Conservation (phyloP, 83 land plant species). For the Thuja plicata region DNA sequence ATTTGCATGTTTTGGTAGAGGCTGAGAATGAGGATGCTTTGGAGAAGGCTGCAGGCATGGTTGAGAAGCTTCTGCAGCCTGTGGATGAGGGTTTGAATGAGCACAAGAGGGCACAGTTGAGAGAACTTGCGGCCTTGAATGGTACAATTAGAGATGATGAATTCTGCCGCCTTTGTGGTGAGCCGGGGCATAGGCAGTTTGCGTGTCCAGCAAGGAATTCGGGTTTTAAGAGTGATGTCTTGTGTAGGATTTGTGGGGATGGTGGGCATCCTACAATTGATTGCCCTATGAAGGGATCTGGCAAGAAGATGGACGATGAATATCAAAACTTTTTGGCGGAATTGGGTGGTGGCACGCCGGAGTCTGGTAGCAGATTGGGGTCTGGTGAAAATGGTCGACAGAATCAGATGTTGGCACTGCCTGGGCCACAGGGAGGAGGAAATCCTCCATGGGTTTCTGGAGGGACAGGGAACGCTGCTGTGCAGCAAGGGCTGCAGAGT, state of each 20-base stretch:
- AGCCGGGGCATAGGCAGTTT: slow-evolving; percentile 74
- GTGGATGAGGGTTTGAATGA: slow-evolving; percentile 79
- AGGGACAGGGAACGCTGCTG: neutral
- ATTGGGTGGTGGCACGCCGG: slow-evolving; percentile 47
- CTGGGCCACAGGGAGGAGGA: slow-evolving; percentile 14
- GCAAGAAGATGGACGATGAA: slow-evolving; percentile 85
- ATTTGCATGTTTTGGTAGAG: slow-evolving; percentile 81
- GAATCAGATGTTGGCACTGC: slow-evolving; percentile 23
- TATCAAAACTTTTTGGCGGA: slow-evolving; percentile 82
- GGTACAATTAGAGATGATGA: slow-evolving; percentile 80
- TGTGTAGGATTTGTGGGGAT: slow-evolving; percentile 79
- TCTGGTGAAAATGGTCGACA: slow-evolving; percentile 14
- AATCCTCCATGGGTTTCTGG: slow-evolving; percentile 55
- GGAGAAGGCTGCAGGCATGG: slow-evolving; percentile 75
- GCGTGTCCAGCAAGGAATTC: slow-evolving; percentile 60
- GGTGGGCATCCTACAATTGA: slow-evolving; percentile 88
- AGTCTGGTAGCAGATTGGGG: slow-evolving; percentile 21
- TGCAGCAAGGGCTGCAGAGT: neutral
- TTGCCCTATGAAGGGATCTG: slow-evolving; percentile 75
- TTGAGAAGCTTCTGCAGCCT: slow-evolving; percentile 69
- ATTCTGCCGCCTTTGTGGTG: slow-evolving; percentile 70
- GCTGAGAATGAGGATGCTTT: slow-evolving; percentile 74
- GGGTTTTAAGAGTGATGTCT: slow-evolving; percentile 72
- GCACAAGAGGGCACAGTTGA: slow-evolving; percentile 77
- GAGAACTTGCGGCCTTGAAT: slow-evolving; percentile 73